Percentiles rank a stretch among this genome's conserved stretches.
Conservation (phyloP, 805 yeast species). For the Yarrowia sp. region DNA sequence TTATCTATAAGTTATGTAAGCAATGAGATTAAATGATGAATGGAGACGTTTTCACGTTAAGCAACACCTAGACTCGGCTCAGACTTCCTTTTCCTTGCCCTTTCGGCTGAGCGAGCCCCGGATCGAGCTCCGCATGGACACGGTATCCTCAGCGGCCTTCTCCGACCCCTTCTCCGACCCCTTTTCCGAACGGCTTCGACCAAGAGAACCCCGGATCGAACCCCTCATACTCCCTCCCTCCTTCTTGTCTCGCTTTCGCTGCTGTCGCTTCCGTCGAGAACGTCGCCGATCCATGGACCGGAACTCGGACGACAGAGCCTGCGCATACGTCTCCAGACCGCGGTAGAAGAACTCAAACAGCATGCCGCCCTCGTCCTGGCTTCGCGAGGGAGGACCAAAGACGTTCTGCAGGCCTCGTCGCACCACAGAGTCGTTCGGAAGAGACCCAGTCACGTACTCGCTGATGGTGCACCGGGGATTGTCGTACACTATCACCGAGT, state of each 20-base stretch:
- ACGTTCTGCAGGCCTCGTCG: constrained; percentile 14
- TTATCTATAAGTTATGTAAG: not conserved
- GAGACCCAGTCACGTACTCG: constrained; percentile 9
- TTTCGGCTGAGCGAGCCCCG: constrained; percentile 2
- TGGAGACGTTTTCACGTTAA: not conserved
- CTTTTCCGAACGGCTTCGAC: not conserved
- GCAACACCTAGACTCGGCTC: not conserved
- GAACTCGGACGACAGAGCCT: not conserved
- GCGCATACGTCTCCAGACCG: not conserved
- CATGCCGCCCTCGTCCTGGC: not conserved
- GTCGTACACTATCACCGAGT: constrained; percentile 13
- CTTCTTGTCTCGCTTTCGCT: not conserved
- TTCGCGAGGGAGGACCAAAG: not conserved
- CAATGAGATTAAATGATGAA: not conserved
- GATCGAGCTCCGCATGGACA: not conserved
- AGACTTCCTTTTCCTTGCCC: constrained; percentile 11
- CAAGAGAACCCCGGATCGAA: not conserved
- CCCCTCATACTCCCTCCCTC: not conserved
- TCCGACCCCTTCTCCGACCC: not conserved
- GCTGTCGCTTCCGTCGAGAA: not conserved
- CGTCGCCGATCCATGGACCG: not conserved
- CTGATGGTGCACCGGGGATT: constrained; percentile 7
- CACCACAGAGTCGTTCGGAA: not conserved
- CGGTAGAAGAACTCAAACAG: not conserved
- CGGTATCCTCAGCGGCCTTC: not conserved